These are phyloP conservation scores for Coemansia sp. DNA, from an alignment of 192 early-diverging fungal species.

Conservation along the genomic window DNA sequence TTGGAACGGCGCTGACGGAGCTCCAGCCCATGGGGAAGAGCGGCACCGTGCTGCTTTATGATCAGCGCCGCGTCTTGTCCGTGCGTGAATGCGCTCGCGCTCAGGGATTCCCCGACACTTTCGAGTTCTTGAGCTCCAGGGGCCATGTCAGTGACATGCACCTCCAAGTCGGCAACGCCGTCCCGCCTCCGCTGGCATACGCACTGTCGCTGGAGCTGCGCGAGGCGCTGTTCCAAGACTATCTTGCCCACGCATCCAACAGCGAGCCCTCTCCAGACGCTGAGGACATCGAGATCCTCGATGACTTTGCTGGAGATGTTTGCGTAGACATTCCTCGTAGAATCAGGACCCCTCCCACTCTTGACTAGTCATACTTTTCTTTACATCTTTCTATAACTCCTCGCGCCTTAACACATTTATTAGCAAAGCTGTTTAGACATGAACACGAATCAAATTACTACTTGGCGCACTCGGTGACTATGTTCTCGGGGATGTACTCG, in stretches of 20 bases:
- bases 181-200: constrained; percentile 64
- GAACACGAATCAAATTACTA: background rate
- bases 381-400: background rate
- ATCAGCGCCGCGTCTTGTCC: constrained; percentile 59
- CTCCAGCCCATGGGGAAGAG: constrained; percentile 64
- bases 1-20: constrained; percentile 61
- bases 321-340: constrained; percentile 16
- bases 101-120: constrained; percentile 71
- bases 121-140: constrained; percentile 54
- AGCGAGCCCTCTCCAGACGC: background rate
- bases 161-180: constrained; percentile 71
- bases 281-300: background rate
- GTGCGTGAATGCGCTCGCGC: constrained; percentile 68
- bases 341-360: background rate
- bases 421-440: background rate
- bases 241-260: constrained; percentile 2
- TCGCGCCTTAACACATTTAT: background rate
- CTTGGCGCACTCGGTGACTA: constrained; percentile 25
- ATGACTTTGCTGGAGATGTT: constrained; percentile 20
- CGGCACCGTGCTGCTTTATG: constrained; percentile 65
- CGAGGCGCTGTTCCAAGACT: constrained; percentile 53
- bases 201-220: constrained; percentile 58
- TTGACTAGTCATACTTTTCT: background rate
- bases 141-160: constrained; percentile 45
- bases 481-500: constrained; percentile 33